Conservation (phyloP, 805 yeast species). For the Ogataea glucozyma region DNA sequence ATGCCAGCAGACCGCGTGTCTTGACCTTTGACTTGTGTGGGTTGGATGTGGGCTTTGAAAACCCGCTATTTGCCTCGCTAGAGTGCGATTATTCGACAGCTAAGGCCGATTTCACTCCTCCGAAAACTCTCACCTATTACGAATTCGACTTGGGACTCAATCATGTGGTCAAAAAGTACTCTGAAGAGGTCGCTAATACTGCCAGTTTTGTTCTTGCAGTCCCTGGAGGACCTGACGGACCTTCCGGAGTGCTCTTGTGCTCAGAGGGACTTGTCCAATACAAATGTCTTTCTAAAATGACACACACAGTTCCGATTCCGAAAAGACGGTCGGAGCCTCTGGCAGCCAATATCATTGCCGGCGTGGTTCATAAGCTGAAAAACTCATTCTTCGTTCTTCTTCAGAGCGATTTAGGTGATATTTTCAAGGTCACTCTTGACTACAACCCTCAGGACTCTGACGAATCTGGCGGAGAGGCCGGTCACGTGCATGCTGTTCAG, state of each 20-base stretch:
- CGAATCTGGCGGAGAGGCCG: slow-evolving; percentile 33
- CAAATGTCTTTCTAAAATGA: slow-evolving; percentile 41
- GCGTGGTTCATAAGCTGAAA: slow-evolving; percentile 67
- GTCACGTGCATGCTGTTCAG: slow-evolving; percentile 42
- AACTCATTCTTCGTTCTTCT: slow-evolving; percentile 62
- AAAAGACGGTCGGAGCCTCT: slow-evolving; percentile 35
- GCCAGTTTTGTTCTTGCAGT: slow-evolving; percentile 61
- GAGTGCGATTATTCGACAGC: slow-evolving; percentile 57
- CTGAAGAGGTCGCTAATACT: slow-evolving; percentile 39
- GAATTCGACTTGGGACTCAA: slow-evolving; percentile 86
- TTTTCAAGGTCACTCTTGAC: slow-evolving; percentile 64
- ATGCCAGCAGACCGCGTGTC: slow-evolving; percentile 51
- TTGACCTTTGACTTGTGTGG: slow-evolving; percentile 58
- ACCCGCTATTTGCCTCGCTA: slow-evolving; percentile 81
- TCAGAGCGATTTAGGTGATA: slow-evolving; percentile 73
- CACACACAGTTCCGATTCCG: slow-evolving; percentile 56
- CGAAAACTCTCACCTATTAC: slow-evolving; percentile 58
- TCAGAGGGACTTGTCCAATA: slow-evolving; percentile 56
- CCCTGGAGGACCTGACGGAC: slow-evolving; percentile 73
- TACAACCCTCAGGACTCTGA: slow-evolving; percentile 44
- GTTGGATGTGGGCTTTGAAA: slow-evolving; percentile 75
- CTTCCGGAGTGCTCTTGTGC: slow-evolving; percentile 69
- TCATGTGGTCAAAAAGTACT: slow-evolving; percentile 58
- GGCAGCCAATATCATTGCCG: slow-evolving; percentile 46
- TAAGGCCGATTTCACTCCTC: slow-evolving; percentile 14